phyloP scores from a whole-genome alignment of 1,284 basidiomycete species.

The Sanghuangporus baumii region DNA sequence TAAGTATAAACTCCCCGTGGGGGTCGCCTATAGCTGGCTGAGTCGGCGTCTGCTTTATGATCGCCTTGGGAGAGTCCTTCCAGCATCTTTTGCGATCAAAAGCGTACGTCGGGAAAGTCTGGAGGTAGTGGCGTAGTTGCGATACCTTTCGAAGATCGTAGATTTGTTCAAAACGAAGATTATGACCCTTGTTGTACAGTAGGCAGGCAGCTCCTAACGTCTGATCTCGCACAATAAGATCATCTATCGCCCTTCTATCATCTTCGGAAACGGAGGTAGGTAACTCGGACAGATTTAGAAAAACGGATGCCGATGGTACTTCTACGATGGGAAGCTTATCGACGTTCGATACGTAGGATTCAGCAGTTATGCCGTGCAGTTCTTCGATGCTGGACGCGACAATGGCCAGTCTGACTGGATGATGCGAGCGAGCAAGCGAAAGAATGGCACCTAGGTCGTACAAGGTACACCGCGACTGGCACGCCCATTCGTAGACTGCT shows the following conservation, averaged over 20 bases:
- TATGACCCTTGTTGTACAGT: constrained; percentile 8
- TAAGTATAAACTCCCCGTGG: background rate
- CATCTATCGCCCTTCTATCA: background rate
- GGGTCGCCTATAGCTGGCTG: background rate
- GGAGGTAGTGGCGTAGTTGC: background rate
- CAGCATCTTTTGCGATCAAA: constrained; percentile 11
- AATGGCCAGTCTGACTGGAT: constrained; percentile 8
- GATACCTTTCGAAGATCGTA: constrained; percentile 1
- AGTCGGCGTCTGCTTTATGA: background rate
- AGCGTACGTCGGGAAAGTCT: constrained; percentile 8
- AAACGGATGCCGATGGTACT: background rate
- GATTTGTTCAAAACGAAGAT: constrained; percentile 1
- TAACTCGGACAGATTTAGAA: background rate
- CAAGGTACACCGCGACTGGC: constrained; percentile 1
- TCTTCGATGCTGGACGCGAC: background rate
- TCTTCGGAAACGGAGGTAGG: background rate
- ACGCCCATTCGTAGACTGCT: constrained; percentile 3
- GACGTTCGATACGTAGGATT: background rate
- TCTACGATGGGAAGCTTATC: background rate
- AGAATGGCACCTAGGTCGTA: constrained; percentile 14
- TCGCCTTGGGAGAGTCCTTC: background rate
- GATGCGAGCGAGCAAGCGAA: constrained; percentile 10
- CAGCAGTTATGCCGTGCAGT: background rate
- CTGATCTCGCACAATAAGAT: background rate
- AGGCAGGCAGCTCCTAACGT: background rate